These are phyloP conservation scores for Parathielavia appendiculata DNA, from an alignment of 495 filamentous ascomycete species.

Conservation along the genomic window DNA sequence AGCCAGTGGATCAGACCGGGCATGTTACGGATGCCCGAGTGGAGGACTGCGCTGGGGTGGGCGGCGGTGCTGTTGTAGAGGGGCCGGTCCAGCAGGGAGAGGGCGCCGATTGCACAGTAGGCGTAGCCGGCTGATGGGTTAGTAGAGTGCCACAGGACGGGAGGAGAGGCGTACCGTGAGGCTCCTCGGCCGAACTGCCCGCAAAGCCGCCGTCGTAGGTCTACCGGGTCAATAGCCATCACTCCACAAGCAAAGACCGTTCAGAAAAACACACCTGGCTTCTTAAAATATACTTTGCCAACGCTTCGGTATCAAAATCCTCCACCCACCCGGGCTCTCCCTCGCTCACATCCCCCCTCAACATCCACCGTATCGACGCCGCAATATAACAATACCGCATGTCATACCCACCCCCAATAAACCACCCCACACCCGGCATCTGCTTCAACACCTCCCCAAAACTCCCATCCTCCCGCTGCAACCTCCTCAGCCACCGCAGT, in stretches of 20 bases:
- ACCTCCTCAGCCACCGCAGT: constrained; percentile 63
- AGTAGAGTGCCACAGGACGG: not conserved
- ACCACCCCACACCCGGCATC: constrained; percentile 39
- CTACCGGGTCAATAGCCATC: constrained; percentile 42
- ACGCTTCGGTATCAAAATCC: constrained; percentile 69
- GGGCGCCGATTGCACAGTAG: constrained; percentile 73
- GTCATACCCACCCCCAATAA: constrained; percentile 72
- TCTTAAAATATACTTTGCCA: constrained; percentile 65
- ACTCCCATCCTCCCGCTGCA: constrained; percentile 83
- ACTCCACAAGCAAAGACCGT: not conserved
- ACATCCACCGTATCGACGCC: constrained; percentile 72
- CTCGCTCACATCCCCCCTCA: constrained; percentile 54
- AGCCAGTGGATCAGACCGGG: constrained; percentile 38
- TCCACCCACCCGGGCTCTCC: constrained; percentile 50
- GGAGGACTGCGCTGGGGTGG: constrained; percentile 31
- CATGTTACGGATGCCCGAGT: constrained; percentile 34
- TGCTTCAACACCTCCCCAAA: constrained; percentile 77
- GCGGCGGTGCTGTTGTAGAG: constrained; percentile 26
- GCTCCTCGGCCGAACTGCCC: constrained; percentile 75
- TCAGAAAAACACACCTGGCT: constrained; percentile 29
- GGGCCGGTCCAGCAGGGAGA: constrained; percentile 62
- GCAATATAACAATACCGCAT: constrained; percentile 83
- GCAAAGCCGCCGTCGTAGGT: constrained; percentile 88
- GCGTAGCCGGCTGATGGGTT: constrained; percentile 67
- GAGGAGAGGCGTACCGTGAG: constrained; percentile 61